Evolutionary conservation across 805 yeast genomes (phyloP).

Genomic region (Suhomyces kilbournensis): DNA sequence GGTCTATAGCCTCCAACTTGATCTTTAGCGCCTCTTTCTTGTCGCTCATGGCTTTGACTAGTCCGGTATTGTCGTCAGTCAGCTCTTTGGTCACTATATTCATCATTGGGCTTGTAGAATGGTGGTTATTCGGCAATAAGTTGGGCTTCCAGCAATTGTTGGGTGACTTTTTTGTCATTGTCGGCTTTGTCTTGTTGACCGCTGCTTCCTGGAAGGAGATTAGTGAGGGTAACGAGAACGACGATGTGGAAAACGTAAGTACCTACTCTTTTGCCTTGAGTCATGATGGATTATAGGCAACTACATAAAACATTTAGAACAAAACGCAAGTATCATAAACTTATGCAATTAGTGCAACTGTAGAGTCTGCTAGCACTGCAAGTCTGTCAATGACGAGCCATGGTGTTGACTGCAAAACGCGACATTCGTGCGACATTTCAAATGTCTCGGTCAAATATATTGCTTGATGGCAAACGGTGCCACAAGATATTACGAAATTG

Average conservation of each 20-base stretch:
- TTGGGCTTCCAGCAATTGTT: slow-evolving; percentile 54
- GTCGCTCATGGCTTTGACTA: slow-evolving; percentile 76
- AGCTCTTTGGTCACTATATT: slow-evolving; percentile 72
- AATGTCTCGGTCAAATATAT: background rate
- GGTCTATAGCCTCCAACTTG: slow-evolving; percentile 62
- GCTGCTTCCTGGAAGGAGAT: slow-evolving; percentile 66
- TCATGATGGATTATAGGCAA: slow-evolving; percentile 9
- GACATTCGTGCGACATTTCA: background rate
- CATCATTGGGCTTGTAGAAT: slow-evolving; percentile 75
- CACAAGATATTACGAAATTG: background rate
- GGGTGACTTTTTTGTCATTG: slow-evolving; percentile 68
- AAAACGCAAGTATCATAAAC: no score
- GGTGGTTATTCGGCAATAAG: slow-evolving; percentile 58
- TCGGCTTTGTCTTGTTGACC: slow-evolving; percentile 67
- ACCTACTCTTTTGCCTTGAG: slow-evolving; percentile 43
- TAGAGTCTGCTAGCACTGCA: no score
- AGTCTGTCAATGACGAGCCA: no score
- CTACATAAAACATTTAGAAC: background rate
- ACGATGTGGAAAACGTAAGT: slow-evolving; percentile 41
- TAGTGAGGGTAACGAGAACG: slow-evolving; percentile 46
- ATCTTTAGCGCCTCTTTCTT: slow-evolving; percentile 69
- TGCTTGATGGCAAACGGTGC: background rate
- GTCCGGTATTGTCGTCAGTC: slow-evolving; percentile 77
- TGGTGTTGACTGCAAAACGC: background rate
- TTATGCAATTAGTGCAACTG: no score